Conservation (phyloP, 148 eudicot species). For the Nepenthes gracilis region DNA sequence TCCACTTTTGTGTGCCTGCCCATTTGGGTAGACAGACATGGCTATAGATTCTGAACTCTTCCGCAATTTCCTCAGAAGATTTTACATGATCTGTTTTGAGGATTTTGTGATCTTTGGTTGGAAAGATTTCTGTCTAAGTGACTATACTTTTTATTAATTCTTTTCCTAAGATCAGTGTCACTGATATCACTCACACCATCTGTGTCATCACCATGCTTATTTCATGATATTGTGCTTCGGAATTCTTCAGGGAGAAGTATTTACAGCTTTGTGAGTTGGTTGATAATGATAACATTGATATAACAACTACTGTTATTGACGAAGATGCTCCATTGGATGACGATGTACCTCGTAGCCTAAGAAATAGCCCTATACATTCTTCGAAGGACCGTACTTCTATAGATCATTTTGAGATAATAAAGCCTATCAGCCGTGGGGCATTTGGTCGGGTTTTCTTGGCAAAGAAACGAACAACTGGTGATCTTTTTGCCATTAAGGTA, state of each 20-base stretch:
- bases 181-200: neutral
- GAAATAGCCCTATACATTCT: conserved; percentile 92
- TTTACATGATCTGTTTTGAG: too few species aligned
- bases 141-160: neutral
- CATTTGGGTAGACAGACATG: too few species aligned
- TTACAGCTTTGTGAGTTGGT: conserved; percentile 86
- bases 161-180: neutral
- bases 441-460: conserved; percentile 96
- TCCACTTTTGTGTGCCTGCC: too few species aligned
- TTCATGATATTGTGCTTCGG: neutral
- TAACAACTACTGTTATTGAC: conserved; percentile 82
- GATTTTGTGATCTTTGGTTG: too few species aligned
- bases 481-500: conserved; percentile 99
- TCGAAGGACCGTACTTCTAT: conserved; percentile 89
- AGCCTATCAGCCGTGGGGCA: conserved; percentile 98
- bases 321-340: conserved; percentile 98
- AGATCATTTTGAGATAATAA: conserved; percentile 95
- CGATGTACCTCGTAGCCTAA: conserved; percentile 87
- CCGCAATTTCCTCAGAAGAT: too few species aligned
- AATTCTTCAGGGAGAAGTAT: conserved; percentile 75
- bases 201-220: too few species aligned
- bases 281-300: conserved; percentile 87
- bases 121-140: neutral
- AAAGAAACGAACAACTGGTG: conserved; percentile 93
- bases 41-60: too few species aligned